phyloP scores from a whole-genome alignment of 2,329 filamentous ascomycete species.

The Aspergillus ochraceoroseus region DNA sequence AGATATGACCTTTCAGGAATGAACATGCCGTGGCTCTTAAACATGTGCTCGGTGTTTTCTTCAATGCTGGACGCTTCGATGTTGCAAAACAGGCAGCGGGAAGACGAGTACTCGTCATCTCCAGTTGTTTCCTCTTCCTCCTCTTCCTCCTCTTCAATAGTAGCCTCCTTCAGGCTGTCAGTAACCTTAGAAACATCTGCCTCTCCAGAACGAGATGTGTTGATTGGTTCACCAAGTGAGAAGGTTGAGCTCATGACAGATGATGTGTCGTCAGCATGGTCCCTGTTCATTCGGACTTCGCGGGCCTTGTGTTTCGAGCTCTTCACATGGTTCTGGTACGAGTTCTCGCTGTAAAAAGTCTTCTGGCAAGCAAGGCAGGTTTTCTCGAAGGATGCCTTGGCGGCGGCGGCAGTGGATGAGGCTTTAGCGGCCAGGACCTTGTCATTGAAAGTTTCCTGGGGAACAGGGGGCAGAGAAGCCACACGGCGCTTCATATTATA shows the following conservation, averaged over 20 bases:
- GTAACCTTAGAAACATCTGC: conserved; percentile 73
- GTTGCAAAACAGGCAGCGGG: conserved; percentile 84
- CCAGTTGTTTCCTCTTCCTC: conserved; percentile 41
- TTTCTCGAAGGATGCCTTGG: conserved; percentile 83
- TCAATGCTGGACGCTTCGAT: conserved; percentile 68
- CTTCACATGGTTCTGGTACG: conserved; percentile 83
- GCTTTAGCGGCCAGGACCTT: conserved; percentile 92
- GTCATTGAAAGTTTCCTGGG: conserved; percentile 88
- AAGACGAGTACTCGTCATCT: conserved; percentile 45
- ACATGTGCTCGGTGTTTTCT: conserved; percentile 85
- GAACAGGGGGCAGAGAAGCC: conserved; percentile 81
- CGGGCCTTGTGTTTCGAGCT: conserved; percentile 84
- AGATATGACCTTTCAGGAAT: conserved; percentile 85
- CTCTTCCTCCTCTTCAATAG: conserved; percentile 48
- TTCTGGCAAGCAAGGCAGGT: conserved; percentile 77
- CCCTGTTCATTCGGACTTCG: conserved; percentile 49
- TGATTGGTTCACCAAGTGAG: conserved; percentile 75
- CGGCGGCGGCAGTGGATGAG: conserved; percentile 73
- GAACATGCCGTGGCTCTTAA: conserved; percentile 89
- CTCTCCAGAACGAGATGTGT: conserved; percentile 57
- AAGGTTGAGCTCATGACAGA: conserved; percentile 89
- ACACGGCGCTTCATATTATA: conserved; percentile 96
- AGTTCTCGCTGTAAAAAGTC: conserved; percentile 94
- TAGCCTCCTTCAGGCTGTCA: conserved; percentile 67
- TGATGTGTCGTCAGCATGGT: conserved; percentile 60